Percentiles rank a stretch among this genome's conserved stretches.
Conservation (phyloP, 257 asterid species). For the Agastache rugosa region DNA sequence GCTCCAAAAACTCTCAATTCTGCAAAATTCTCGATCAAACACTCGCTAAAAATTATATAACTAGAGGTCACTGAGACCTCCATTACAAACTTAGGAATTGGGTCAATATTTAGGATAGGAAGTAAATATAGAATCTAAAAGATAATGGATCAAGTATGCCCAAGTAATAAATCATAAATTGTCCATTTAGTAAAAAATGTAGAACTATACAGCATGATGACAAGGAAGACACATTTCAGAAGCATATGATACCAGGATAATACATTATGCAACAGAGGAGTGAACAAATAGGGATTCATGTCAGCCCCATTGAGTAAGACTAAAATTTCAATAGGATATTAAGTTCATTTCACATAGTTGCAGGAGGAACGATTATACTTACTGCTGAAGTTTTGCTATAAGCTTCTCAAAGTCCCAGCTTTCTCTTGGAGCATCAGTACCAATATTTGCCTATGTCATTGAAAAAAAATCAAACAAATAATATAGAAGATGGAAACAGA, state of each 20-base stretch:
- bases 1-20: not conserved
- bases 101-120: not conserved
- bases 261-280: slow-evolving; percentile 11
- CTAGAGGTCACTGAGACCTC: slow-evolving; percentile 5
- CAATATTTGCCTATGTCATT: slow-evolving; percentile 79
- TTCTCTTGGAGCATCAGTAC: slow-evolving; percentile 82
- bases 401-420: slow-evolving; percentile 97
- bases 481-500: slow-evolving; percentile 29
- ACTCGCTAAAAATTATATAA: not conserved
- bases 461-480: slow-evolving; percentile 20
- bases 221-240: slow-evolving; percentile 15
- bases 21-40: not conserved
- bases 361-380: slow-evolving; percentile 42
- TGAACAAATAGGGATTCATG: slow-evolving; percentile 1
- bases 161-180: slow-evolving; percentile 18
- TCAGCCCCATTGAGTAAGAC: slow-evolving; percentile 29
- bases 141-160: slow-evolving; percentile 15
- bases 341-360: slow-evolving; percentile 15
- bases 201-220: slow-evolving; percentile 16
- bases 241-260: slow-evolving; percentile 15
- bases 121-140: not conserved
- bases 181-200: slow-evolving; percentile 12
- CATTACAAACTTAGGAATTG: not conserved
- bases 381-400: slow-evolving; percentile 88
- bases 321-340: slow-evolving; percentile 18